Percentiles rank a stretch among this genome's conserved stretches.
These are phyloP conservation scores for Phialophora tarda DNA, from an alignment of 2,329 filamentous ascomycete genomes.

Conservation along the genomic window DNA sequence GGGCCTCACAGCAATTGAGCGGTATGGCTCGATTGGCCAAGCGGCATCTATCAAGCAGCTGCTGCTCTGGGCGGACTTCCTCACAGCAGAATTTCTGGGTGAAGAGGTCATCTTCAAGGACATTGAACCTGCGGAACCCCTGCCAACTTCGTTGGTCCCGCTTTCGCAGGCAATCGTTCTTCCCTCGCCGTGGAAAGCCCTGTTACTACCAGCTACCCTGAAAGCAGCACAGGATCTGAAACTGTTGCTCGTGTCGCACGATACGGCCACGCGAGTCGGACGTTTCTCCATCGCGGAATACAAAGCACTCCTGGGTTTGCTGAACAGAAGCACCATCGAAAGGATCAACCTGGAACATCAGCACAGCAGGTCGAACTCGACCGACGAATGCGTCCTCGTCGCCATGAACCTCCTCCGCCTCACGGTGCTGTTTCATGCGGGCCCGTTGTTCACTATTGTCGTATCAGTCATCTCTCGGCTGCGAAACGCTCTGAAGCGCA, in stretches of 20 bases:
- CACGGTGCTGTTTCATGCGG: slow-evolving; percentile 17
- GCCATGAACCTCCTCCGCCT: slow-evolving; percentile 26
- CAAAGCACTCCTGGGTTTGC: slow-evolving; percentile 16
- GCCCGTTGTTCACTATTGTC: slow-evolving; percentile 17
- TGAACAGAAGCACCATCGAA: slow-evolving; percentile 20
- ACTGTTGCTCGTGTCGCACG: slow-evolving; percentile 19
- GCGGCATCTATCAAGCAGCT: slow-evolving; percentile 15
- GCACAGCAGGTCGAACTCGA: not conserved
- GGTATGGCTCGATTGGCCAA: slow-evolving; percentile 10
- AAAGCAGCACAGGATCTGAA: slow-evolving; percentile 17
- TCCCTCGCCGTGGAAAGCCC: not conserved
- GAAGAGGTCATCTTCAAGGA: slow-evolving; percentile 21
- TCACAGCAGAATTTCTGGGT: slow-evolving; percentile 24
- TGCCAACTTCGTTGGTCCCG: slow-evolving; percentile 1
- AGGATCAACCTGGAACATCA: slow-evolving; percentile 13
- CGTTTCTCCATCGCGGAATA: slow-evolving; percentile 21
- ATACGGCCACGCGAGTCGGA: slow-evolving; percentile 9
- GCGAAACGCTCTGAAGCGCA: slow-evolving; percentile 11
- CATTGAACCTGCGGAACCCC: not conserved
- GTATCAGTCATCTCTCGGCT: slow-evolving; percentile 17
- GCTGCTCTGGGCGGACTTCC: slow-evolving; percentile 24
- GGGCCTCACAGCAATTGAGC: slow-evolving; percentile 12
- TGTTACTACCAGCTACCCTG: slow-evolving; percentile 9
- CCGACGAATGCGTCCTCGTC: slow-evolving; percentile 17
- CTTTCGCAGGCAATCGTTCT: not conserved